Percentiles rank a stretch among this genome's conserved stretches.
phyloP scores from a whole-genome alignment of 768 basidiomycete species.

The Fistulinella prunicolor region DNA sequence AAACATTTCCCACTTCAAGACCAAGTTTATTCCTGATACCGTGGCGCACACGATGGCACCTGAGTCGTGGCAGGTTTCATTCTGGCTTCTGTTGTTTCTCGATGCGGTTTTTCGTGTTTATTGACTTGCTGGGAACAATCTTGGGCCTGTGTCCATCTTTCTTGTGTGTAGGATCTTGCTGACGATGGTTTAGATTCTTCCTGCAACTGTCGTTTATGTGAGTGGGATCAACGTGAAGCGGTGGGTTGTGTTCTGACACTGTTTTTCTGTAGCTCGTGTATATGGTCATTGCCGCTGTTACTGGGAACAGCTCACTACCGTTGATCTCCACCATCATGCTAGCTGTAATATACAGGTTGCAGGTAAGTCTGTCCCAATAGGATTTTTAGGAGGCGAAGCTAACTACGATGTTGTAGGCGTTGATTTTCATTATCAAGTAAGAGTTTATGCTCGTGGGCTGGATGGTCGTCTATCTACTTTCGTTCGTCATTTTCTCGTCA shows the following conservation, averaged over 20 bases:
- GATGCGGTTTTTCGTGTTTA: constrained; percentile 92
- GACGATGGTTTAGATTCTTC: constrained; percentile 57
- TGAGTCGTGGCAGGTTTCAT: constrained; percentile 81
- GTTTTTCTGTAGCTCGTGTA: constrained; percentile 63
- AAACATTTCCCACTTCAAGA: constrained; percentile 96
- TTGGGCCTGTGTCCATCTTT: constrained; percentile 51
- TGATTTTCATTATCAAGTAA: constrained; percentile 94
- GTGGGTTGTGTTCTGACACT: constrained; percentile 4
- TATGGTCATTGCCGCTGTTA: constrained; percentile 77
- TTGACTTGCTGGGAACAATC: constrained; percentile 86
- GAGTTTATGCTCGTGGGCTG: constrained; percentile 99
- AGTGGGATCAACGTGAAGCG: constrained; percentile 30
- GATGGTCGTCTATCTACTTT: constrained; percentile 93
- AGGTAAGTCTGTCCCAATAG: constrained; percentile 47
- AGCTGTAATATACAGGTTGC: constrained; percentile 87
- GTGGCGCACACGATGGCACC: constrained; percentile 91
- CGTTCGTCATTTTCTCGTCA: constrained; percentile 52
- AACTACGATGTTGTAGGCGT: constrained; percentile 43
- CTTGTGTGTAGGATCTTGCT: neutral
- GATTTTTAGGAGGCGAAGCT: neutral
- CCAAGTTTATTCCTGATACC: constrained; percentile 88
- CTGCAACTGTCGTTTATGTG: constrained; percentile 89
- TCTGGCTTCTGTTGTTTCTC: constrained; percentile 96
- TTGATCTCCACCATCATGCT: constrained; percentile 89
- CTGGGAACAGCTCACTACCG: constrained; percentile 69